Evolutionary conservation across 1,284 basidiomycete genomes (phyloP).

Genomic region (Pseudozyma thailandica): DNA sequence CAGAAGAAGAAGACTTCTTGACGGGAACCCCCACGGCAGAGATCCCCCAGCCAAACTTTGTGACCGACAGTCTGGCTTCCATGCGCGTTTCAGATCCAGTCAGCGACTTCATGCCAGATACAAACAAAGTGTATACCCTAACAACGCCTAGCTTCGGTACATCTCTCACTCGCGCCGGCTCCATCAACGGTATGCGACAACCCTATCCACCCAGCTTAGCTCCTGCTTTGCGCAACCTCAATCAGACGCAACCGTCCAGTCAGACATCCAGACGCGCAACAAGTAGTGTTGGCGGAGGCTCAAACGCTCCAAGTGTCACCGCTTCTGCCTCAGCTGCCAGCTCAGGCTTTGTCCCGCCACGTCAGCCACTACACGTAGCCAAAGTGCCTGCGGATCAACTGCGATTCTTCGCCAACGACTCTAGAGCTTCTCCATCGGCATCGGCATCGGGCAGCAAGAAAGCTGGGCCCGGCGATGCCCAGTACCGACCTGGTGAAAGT

Average conservation of each 20-base stretch:
- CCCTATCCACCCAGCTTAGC: constrained; percentile 29
- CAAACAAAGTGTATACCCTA: constrained; percentile 44
- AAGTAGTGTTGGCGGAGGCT: constrained; percentile 30
- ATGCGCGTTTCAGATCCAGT: constrained; percentile 32
- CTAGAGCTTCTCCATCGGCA: constrained; percentile 3
- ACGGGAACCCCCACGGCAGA: constrained; percentile 25
- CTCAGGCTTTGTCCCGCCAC: constrained; percentile 39
- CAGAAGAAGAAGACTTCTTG: constrained; percentile 35
- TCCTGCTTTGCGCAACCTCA: constrained; percentile 27
- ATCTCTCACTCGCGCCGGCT: constrained; percentile 21
- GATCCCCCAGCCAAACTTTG: constrained; percentile 13
- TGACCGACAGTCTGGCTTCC: constrained; percentile 15
- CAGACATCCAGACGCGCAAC: constrained; percentile 3
- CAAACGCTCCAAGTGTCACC: constrained; percentile 27
- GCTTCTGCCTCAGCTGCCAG: constrained; percentile 40
- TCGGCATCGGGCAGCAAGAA: constrained; percentile 12
- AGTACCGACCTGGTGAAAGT: constrained; percentile 50
- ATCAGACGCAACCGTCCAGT: constrained; percentile 8
- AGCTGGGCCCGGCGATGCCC: constrained; percentile 22
- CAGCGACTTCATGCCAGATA: constrained; percentile 47
- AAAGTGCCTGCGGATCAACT: constrained; percentile 46
- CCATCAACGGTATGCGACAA: constrained; percentile 11
- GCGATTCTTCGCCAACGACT: constrained; percentile 45
- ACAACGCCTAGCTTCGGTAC: constrained; percentile 14
- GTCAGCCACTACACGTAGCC: constrained; percentile 35